phyloP scores from a whole-genome alignment of 495 filamentous ascomycete genomes.

The Lophiostoma macrostomum region DNA sequence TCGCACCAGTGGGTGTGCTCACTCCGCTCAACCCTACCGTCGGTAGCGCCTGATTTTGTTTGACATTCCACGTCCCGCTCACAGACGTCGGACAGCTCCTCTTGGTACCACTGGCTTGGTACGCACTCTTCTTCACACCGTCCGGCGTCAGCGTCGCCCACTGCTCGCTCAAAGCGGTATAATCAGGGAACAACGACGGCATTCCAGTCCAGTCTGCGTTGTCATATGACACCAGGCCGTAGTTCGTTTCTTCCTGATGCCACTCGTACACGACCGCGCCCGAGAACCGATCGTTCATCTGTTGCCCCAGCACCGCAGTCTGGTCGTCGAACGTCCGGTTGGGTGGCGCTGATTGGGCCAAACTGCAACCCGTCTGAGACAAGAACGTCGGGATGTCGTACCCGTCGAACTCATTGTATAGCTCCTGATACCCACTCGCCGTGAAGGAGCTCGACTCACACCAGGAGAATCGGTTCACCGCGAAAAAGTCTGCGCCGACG shows the following conservation, averaged over 20 bases:
- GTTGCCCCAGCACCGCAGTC: slow-evolving; percentile 14
- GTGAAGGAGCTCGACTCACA: slow-evolving; percentile 6
- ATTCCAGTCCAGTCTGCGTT: not conserved
- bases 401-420: slow-evolving; percentile 7
- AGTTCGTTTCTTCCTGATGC: slow-evolving; percentile 7
- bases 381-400: slow-evolving; percentile 26
- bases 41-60: not conserved
- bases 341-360: too few species aligned
- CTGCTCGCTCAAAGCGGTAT: slow-evolving; percentile 2
- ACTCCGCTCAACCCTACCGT: slow-evolving; percentile 6
- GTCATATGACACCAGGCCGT: slow-evolving; percentile 14
- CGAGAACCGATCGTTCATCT: slow-evolving; percentile 22
- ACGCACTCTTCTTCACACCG: slow-evolving; percentile 6
- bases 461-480: slow-evolving; percentile 15
- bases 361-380: slow-evolving; percentile 25
- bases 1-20: slow-evolving; percentile 3
- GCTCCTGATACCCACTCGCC: slow-evolving; percentile 12
- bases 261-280: slow-evolving; percentile 30
- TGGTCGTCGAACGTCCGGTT: slow-evolving; percentile 10
- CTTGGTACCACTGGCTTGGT: slow-evolving; percentile 6
- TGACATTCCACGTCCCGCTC: slow-evolving; percentile 1
- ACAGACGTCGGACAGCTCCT: slow-evolving; percentile 9
- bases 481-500: slow-evolving; percentile 22
- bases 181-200: slow-evolving; percentile 1
- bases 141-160: slow-evolving; percentile 16